Conservation (phyloP, 352 stramenopile species). For the Phytophthora pisi region DNA sequence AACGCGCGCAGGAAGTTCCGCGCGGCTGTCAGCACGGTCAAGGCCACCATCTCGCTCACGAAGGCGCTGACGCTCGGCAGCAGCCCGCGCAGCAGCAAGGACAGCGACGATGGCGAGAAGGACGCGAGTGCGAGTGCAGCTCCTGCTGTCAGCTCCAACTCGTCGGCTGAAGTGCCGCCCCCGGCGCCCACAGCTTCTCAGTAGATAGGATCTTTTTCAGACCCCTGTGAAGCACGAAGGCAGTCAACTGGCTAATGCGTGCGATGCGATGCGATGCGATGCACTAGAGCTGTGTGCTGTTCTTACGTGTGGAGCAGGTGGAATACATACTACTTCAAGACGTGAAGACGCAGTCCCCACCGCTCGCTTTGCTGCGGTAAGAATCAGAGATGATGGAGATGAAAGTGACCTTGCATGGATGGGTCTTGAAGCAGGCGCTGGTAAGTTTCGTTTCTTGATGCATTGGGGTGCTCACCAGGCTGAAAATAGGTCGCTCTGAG, state of each 20-base stretch:
- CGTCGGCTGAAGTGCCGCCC: slow-evolving; percentile 14
- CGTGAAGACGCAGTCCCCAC: slow-evolving; percentile 23
- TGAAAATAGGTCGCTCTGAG: slow-evolving; percentile 28
- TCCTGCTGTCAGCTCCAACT: slow-evolving; percentile 2
- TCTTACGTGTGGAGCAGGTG: slow-evolving; percentile 15
- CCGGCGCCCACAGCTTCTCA: slow-evolving; percentile 32
- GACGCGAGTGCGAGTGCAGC: slow-evolving; percentile 1
- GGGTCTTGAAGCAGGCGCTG: slow-evolving; percentile 3
- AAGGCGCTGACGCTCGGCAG: slow-evolving; percentile 58
- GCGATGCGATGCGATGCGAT: background rate
- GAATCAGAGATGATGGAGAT: slow-evolving; percentile 20
- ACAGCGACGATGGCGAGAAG: slow-evolving; percentile 36
- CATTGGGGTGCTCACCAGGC: slow-evolving; percentile 1
- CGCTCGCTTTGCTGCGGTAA: slow-evolving; percentile 21
- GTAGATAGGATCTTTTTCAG: slow-evolving; percentile 37
- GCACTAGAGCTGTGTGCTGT: slow-evolving; percentile 5
- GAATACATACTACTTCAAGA: slow-evolving; percentile 37
- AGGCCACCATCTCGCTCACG: slow-evolving; percentile 79
- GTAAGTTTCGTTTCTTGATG: slow-evolving; percentile 16
- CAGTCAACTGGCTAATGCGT: slow-evolving; percentile 6
- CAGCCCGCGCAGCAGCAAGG: slow-evolving; percentile 37
- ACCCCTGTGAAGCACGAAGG: slow-evolving; percentile 4
- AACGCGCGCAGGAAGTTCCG: slow-evolving; percentile 95
- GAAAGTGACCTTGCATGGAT: slow-evolving; percentile 16
- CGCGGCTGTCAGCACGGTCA: slow-evolving; percentile 91